These are phyloP conservation scores for Castanea crenata DNA, from an alignment of 306 rosid species.

Conservation along the genomic window DNA sequence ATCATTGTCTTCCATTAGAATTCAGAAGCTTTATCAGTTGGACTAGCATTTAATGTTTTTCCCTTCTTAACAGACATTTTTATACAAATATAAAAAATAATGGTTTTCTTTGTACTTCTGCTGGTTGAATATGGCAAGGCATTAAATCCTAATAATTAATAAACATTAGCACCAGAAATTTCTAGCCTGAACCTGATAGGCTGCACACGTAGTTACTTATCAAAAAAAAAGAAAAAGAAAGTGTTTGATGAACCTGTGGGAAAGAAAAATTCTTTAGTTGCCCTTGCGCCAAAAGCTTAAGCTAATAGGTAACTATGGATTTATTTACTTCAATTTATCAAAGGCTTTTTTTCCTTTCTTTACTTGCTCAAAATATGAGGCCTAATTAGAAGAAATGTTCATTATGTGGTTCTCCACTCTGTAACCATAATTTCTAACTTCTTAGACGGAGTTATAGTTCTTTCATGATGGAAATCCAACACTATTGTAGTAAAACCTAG, in stretches of 20 bases:
- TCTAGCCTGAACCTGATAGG: not conserved
- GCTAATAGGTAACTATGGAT: too few species aligned
- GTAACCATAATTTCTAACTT: too few species aligned
- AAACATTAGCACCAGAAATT: not conserved
- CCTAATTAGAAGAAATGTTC: too few species aligned
- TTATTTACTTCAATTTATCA: too few species aligned
- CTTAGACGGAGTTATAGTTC: too few species aligned
- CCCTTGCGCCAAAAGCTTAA: not conserved
- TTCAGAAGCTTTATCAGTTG: not conserved
- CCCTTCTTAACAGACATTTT: not conserved
- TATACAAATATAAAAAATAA: not conserved
- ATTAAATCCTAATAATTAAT: not conserved
- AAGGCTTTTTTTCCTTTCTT: too few species aligned
- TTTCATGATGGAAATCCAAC: too few species aligned
- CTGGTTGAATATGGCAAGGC: constrained; percentile 9
- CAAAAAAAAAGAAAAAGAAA: too few species aligned
- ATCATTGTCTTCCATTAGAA: not conserved
- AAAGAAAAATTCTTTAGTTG: constrained; percentile 5
- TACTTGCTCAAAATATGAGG: too few species aligned
- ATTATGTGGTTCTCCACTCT: too few species aligned
- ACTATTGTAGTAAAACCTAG: not conserved
- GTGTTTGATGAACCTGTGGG: constrained; percentile 1
- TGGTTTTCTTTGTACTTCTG: not conserved
- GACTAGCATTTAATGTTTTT: not conserved
- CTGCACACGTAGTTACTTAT: not conserved